These are phyloP conservation scores for Verticillium klebahnii DNA, from an alignment of 2,329 filamentous ascomycete species.

Conservation along the genomic window DNA sequence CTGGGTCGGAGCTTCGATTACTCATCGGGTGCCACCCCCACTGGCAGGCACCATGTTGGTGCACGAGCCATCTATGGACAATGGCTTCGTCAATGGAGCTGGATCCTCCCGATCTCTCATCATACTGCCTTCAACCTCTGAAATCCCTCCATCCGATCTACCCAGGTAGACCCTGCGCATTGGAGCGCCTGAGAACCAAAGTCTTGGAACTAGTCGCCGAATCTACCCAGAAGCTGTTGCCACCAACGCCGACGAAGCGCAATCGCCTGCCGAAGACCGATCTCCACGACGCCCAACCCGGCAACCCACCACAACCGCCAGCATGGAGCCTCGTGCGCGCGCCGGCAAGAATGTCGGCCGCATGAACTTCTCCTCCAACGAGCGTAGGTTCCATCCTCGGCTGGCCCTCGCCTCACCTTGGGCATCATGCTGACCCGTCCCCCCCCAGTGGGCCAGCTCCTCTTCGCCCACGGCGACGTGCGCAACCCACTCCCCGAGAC, in stretches of 20 bases:
- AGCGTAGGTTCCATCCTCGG: slow-evolving; percentile 48
- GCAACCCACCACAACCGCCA: slow-evolving; percentile 18
- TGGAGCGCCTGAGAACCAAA: neutral
- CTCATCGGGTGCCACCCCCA: neutral
- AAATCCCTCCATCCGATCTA: neutral
- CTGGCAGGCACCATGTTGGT: neutral
- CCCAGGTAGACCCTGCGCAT: neutral
- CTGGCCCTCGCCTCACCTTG: neutral
- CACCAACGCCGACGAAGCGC: neutral
- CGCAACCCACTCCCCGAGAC: slow-evolving; percentile 76
- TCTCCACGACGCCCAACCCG: neutral
- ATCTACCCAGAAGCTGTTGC: neutral
- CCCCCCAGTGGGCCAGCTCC: slow-evolving; percentile 61
- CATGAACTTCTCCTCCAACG: slow-evolving; percentile 71
- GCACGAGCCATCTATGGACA: neutral
- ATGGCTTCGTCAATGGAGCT: neutral
- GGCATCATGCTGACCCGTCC: neutral
- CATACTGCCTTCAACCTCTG: neutral
- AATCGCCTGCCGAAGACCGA: neutral
- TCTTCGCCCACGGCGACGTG: slow-evolving; percentile 78
- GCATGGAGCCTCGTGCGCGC: slow-evolving; percentile 72
- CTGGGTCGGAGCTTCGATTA: neutral
- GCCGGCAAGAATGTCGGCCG: slow-evolving; percentile 77
- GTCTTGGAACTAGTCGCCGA: neutral
- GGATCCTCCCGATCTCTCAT: neutral